Percentiles rank a stretch among this genome's conserved stretches.
Conservation (phyloP, 768 basidiomycete species). For the Podaxis sp. region DNA sequence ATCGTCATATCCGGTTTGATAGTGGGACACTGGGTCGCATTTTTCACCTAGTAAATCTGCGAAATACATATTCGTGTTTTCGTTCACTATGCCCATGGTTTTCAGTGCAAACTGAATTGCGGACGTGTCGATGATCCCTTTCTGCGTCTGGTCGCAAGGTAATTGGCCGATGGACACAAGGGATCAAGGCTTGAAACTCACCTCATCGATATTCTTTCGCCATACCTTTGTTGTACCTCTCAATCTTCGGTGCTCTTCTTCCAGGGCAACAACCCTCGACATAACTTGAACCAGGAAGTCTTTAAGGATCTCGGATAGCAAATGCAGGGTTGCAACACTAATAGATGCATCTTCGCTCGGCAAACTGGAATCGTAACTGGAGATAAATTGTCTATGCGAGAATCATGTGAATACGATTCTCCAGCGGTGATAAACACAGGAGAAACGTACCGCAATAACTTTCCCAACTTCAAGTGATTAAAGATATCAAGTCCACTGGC, state of each 20-base stretch:
- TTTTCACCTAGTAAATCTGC: constrained; percentile 27
- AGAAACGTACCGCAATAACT: neutral
- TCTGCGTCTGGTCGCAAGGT: neutral
- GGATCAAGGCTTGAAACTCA: constrained; percentile 16
- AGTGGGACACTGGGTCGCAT: neutral
- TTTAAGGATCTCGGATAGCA: constrained; percentile 36
- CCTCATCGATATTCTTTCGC: constrained; percentile 47
- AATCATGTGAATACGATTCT: neutral
- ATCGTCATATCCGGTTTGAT: constrained; percentile 22
- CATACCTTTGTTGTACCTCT: constrained; percentile 65
- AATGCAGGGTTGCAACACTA: constrained; percentile 19
- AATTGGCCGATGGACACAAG: neutral
- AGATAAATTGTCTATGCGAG: constrained; percentile 18
- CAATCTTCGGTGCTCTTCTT: constrained; percentile 57
- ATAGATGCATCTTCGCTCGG: constrained; percentile 15
- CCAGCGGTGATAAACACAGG: neutral
- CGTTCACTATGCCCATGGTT: constrained; percentile 39
- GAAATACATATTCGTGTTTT: constrained; percentile 43
- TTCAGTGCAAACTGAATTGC: constrained; percentile 48
- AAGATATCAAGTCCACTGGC: constrained; percentile 10
- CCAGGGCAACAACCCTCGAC: constrained; percentile 49
- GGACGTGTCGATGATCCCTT: constrained; percentile 42
- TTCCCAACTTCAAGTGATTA: constrained; percentile 2
- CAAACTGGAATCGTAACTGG: constrained; percentile 16
- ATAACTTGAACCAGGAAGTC: constrained; percentile 54